A percentile compares a stretch with the other conserved stretches of the same genome.
Conservation (phyloP, 2,329 filamentous ascomycete species). For the Beauveria asiatica region DNA sequence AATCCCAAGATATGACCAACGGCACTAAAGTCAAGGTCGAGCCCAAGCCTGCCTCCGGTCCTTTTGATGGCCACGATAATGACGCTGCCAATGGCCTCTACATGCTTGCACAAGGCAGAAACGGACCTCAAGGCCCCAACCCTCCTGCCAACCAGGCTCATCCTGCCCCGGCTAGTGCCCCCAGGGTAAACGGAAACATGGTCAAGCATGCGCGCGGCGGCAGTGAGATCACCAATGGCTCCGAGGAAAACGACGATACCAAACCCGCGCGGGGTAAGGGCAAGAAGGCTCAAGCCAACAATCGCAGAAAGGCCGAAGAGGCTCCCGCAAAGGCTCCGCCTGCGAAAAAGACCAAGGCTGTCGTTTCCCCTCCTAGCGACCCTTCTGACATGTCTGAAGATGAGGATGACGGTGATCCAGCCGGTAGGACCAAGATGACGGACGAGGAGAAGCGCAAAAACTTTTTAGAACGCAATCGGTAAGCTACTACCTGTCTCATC, state of each 20-base stretch:
- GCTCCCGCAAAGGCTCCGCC: constrained; percentile 51
- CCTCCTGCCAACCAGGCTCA: constrained; percentile 41
- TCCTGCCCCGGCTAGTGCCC: constrained; percentile 29
- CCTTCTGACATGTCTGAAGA: constrained; percentile 39
- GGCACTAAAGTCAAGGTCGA: constrained; percentile 36
- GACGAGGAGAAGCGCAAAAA: constrained; percentile 98
- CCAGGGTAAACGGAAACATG: constrained; percentile 37
- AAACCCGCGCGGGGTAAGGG: constrained; percentile 59
- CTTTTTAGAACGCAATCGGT: constrained; percentile 94
- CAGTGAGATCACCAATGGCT: constrained; percentile 63
- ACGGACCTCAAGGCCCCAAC: constrained; percentile 40
- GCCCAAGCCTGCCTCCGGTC: constrained; percentile 46
- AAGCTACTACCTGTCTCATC: constrained; percentile 27
- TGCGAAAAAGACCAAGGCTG: constrained; percentile 61
- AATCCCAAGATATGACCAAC: constrained; percentile 45
- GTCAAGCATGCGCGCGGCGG: constrained; percentile 42
- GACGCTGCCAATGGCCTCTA: constrained; percentile 93
- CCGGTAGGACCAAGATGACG: constrained; percentile 74
- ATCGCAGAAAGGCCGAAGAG: constrained; percentile 72
- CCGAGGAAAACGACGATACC: constrained; percentile 63
- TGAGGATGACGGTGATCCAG: constrained; percentile 46
- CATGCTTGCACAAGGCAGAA: constrained; percentile 74
- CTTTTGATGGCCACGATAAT: constrained; percentile 83
- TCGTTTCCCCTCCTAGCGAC: constrained; percentile 16
- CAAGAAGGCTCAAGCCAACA: constrained; percentile 58